These are phyloP conservation scores for Lineolata rhizophorae DNA, from an alignment of 495 filamentous ascomycete genomes.

Conservation along the genomic window DNA sequence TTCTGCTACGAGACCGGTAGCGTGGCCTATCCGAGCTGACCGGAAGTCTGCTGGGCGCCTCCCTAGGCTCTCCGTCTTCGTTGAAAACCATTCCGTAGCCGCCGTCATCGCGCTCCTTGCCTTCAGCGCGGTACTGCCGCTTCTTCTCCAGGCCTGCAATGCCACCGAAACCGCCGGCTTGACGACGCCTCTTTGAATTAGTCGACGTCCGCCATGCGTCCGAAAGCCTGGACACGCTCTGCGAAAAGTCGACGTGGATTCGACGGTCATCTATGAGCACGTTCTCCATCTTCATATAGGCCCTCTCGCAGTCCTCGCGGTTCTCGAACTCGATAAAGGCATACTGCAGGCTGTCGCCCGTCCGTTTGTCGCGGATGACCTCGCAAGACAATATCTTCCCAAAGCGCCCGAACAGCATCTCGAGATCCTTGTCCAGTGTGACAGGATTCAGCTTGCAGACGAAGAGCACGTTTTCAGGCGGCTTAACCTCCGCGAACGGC, in stretches of 20 bases:
- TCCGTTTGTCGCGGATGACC: constrained; percentile 85
- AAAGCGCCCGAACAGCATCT: constrained; percentile 92
- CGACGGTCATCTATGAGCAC: constrained; percentile 93
- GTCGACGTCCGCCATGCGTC: constrained; percentile 75
- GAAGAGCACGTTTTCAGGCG: constrained; percentile 91
- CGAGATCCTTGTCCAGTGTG: constrained; percentile 82
- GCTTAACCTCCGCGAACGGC: constrained; percentile 93
- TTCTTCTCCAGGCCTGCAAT: constrained; percentile 71
- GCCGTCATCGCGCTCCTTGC: constrained; percentile 21
- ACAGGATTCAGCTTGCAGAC: constrained; percentile 98
- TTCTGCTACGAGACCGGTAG: neutral
- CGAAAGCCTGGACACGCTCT: constrained; percentile 79
- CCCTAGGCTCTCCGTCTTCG: constrained; percentile 23
- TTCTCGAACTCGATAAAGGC: constrained; percentile 95
- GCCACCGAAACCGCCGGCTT: constrained; percentile 72
- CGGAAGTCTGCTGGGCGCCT: neutral
- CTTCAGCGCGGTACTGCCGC: constrained; percentile 64
- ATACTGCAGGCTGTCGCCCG: constrained; percentile 88
- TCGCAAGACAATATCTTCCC: constrained; percentile 90
- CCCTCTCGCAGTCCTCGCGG: constrained; percentile 78
- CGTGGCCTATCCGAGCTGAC: neutral
- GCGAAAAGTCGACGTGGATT: constrained; percentile 96
- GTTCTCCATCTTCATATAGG: constrained; percentile 96
- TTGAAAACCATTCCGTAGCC: constrained; percentile 71
- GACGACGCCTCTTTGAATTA: constrained; percentile 50